Percentiles rank a stretch among this genome's conserved stretches.
phyloP scores from a whole-genome alignment of 257 asterid genomes.

The Salvia splendens region DNA sequence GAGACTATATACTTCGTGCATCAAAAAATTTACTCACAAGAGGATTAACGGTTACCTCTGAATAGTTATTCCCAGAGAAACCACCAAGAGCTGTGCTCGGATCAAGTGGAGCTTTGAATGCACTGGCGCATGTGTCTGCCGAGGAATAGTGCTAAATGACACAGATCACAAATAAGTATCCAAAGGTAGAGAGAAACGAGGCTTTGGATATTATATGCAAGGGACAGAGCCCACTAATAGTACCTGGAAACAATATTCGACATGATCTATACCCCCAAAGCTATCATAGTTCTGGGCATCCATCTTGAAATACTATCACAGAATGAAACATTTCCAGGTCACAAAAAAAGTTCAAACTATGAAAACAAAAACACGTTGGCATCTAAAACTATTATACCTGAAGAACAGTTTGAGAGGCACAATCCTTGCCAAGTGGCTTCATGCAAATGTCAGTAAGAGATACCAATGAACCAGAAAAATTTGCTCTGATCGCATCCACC shows the following conservation, averaged over 20 bases:
- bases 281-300: conserved; percentile 61
- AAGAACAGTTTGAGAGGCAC: conserved; percentile 97
- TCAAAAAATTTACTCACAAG: not conserved
- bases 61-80: conserved; percentile 81
- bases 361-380: not conserved
- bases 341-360: conserved; percentile 7
- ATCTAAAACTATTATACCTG: conserved; percentile 55
- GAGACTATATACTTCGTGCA: conserved; percentile 28
- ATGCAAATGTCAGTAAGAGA: conserved; percentile 90
- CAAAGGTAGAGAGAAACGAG: conserved; percentile 11
- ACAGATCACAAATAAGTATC: conserved; percentile 31
- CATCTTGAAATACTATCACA: conserved; percentile 91
- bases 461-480: conserved; percentile 79
- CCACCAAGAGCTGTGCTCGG: conserved; percentile 98
- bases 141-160: conserved; percentile 81
- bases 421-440: conserved; percentile 97
- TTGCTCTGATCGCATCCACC: conserved; percentile 92
- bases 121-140: conserved; percentile 82
- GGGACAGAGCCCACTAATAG: conserved; percentile 25
- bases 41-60: conserved; percentile 58
- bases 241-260: conserved; percentile 94
- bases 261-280: conserved; percentile 84
- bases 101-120: conserved; percentile 95
- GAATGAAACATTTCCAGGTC: conserved; percentile 33
- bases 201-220: conserved; percentile 15